These are phyloP conservation scores for Carex kokanica DNA, from an alignment of 176 grass and related monocot species.

Conservation along the genomic window DNA sequence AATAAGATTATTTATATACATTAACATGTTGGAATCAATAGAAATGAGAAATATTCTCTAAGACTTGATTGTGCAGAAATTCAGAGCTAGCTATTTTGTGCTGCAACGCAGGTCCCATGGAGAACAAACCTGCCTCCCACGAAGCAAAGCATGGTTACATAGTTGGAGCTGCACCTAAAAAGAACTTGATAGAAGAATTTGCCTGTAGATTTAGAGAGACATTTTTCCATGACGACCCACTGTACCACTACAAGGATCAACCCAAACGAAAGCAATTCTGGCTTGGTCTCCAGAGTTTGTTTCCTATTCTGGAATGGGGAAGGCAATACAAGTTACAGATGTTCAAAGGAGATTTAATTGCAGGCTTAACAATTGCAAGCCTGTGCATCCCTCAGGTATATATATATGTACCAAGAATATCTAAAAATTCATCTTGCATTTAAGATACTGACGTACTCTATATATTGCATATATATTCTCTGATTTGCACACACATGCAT, in stretches of 20 bases:
- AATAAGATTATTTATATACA: too few species aligned
- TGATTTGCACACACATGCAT: too few species aligned
- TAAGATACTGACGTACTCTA: too few species aligned
- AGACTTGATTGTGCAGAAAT: neutral
- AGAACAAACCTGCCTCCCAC: conserved; percentile 29
- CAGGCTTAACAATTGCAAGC: conserved; percentile 81
- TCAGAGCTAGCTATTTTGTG: neutral
- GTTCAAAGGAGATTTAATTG: conserved; percentile 66
- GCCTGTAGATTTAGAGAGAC: conserved; percentile 50
- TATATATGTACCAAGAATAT: neutral
- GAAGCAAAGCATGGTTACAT: conserved; percentile 40
- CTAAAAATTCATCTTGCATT: neutral
- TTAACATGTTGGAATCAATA: too few species aligned
- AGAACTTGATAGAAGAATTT: conserved; percentile 38
- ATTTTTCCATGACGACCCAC: conserved; percentile 72
- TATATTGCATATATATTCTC: too few species aligned
- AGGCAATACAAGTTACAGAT: conserved; percentile 46
- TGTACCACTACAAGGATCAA: conserved; percentile 64
- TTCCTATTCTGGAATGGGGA: conserved; percentile 71
- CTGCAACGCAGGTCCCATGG: neutral
- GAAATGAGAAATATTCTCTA: neutral
- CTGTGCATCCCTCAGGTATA: conserved; percentile 92
- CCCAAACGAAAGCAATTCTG: conserved; percentile 43
- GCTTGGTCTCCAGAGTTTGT: conserved; percentile 48
- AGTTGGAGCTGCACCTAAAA: conserved; percentile 43